Evolutionary conservation across 106 monocot species (phyloP).

Genomic region (Alisma plantagoaquatica): DNA sequence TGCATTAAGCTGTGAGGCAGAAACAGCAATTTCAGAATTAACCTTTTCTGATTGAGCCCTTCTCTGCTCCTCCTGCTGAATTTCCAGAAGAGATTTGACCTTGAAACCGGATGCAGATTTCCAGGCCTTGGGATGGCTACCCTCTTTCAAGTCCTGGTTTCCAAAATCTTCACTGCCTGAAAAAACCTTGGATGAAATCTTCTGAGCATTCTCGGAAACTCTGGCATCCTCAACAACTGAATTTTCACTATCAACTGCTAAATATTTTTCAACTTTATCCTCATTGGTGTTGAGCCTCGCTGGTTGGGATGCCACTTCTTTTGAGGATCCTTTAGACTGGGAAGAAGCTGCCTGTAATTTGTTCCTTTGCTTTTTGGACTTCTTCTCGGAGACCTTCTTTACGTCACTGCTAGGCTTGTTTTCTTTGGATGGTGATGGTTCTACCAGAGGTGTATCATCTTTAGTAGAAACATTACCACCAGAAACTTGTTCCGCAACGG

Average conservation of each 20-base stretch:
- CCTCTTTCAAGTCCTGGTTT: slow-evolving; percentile 3
- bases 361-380: slow-evolving; percentile 78
- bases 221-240: too few relatives aligned
- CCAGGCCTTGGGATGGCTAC: slow-evolving; percentile 45
- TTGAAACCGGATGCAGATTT: slow-evolving; percentile 65
- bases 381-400: slow-evolving; percentile 71
- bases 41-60: slow-evolving; percentile 29
- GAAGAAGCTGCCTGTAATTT: slow-evolving; percentile 26
- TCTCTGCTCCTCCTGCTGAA: slow-evolving; percentile 80
- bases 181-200: too few relatives aligned
- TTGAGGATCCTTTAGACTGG: slow-evolving; percentile 29
- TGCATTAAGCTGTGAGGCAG: background rate
- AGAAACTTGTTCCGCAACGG: slow-evolving; percentile 21
- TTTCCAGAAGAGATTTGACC: slow-evolving; percentile 77
- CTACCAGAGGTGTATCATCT: slow-evolving; percentile 5
- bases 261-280: too few relatives aligned
- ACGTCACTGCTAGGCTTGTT: slow-evolving; percentile 21
- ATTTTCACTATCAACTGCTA: too few relatives aligned
- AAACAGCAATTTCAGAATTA: slow-evolving; percentile 12
- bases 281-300: too few relatives aligned
- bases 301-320: slow-evolving; percentile 13
- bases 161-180: too few relatives aligned
- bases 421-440: slow-evolving; percentile 22
- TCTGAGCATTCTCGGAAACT: too few relatives aligned
- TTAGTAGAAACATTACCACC: slow-evolving; percentile 26